phyloP scores from a whole-genome alignment of 345 rosid genomes.

The Raphanus raphanistrum region DNA sequence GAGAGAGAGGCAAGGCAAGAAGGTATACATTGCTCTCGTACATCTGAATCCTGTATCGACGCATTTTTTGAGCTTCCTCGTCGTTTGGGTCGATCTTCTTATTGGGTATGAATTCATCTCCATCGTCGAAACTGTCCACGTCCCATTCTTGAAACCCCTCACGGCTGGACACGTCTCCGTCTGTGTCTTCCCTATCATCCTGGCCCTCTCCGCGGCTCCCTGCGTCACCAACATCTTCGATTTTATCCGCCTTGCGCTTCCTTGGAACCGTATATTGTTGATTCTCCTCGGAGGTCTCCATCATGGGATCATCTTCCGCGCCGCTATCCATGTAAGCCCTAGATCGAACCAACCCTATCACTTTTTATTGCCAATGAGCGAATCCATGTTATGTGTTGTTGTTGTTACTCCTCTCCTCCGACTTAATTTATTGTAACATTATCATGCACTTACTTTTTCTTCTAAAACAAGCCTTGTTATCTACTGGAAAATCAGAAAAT shows the following conservation, averaged over 20 bases:
- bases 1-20: too few species aligned
- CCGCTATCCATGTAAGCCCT: background rate
- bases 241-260: background rate
- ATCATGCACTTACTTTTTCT: background rate
- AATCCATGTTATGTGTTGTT: background rate
- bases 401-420: background rate
- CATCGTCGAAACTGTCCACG: constrained; percentile 25
- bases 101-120: background rate
- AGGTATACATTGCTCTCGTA: background rate
- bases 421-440: background rate
- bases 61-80: constrained; percentile 7
- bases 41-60: constrained; percentile 10
- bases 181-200: background rate
- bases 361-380: background rate
- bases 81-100: constrained; percentile 6
- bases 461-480: background rate
- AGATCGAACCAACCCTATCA: background rate
- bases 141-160: constrained; percentile 26
- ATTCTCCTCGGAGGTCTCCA: background rate
- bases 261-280: background rate
- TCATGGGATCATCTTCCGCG: background rate
- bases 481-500: background rate
- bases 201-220: background rate
- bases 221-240: background rate
- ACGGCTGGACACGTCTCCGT: background rate